Evolutionary conservation across 768 basidiomycete genomes (phyloP).

Genomic region (Tricholoma sp.): DNA sequence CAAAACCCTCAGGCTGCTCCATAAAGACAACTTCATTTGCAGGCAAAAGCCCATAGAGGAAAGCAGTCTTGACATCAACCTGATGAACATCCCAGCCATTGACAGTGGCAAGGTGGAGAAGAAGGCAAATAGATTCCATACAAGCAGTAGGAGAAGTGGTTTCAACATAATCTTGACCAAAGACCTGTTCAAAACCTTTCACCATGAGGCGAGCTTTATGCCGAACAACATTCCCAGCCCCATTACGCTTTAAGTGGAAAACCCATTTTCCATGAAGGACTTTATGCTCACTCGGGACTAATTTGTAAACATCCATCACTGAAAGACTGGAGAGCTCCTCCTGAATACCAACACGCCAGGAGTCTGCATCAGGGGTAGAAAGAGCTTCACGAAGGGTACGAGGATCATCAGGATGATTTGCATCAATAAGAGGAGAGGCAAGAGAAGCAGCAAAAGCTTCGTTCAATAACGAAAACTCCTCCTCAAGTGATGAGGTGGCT

Average conservation of each 20-base stretch:
- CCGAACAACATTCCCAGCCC: conserved; percentile 15
- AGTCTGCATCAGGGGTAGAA: conserved; percentile 15
- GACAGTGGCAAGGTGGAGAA: too few relatives aligned
- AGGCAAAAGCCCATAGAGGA: too few relatives aligned
- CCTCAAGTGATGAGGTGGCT: too few relatives aligned
- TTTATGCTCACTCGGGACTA: conserved; percentile 19
- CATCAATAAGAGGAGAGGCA: neutral
- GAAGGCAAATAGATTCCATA: too few relatives aligned
- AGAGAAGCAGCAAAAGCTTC: neutral
- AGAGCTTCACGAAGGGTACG: conserved; percentile 16
- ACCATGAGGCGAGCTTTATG: conserved; percentile 33
- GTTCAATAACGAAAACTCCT: neutral
- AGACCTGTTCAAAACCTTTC: conserved; percentile 26
- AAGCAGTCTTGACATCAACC: too few relatives aligned
- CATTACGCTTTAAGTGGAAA: conserved; percentile 25
- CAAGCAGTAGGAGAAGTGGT: too few relatives aligned
- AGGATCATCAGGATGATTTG: conserved; percentile 9
- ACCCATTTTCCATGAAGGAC: conserved; percentile 26
- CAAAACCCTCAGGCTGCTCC: too few relatives aligned
- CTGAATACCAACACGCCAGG: conserved; percentile 14
- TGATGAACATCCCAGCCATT: too few relatives aligned
- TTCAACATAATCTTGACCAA: conserved; percentile 3
- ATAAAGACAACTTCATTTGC: too few relatives aligned
- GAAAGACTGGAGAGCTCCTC: conserved; percentile 22
- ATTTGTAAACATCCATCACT: conserved; percentile 23